These are phyloP conservation scores for Quercus ilex DNA, from an alignment of 306 rosid genomes.

Conservation along the genomic window DNA sequence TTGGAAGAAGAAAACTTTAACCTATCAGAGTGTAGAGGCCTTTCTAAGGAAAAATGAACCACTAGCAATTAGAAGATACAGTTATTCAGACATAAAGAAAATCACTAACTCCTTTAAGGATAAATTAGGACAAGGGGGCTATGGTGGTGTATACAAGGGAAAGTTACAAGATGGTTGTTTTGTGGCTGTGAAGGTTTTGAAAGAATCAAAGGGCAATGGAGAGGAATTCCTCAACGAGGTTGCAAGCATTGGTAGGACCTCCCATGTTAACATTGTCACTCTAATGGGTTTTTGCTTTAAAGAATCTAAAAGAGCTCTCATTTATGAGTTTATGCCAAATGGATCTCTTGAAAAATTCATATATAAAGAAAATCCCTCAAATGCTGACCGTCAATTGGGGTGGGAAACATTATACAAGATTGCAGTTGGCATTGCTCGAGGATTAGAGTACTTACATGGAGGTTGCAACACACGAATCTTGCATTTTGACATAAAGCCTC, in stretches of 20 bases:
- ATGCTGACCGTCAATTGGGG: neutral
- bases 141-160: conserved; percentile 34
- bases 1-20: neutral
- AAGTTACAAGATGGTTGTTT: conserved; percentile 10
- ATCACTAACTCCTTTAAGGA: conserved; percentile 25
- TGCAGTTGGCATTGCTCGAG: conserved; percentile 26
- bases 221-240: conserved; percentile 43
- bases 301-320: conserved; percentile 21
- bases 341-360: conserved; percentile 31
- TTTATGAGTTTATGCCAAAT: conserved; percentile 32
- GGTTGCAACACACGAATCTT: conserved; percentile 20
- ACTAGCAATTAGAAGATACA: conserved; percentile 21
- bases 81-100: conserved; percentile 22
- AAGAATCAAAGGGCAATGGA: conserved; percentile 17
- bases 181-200: conserved; percentile 41
- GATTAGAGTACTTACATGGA: conserved; percentile 22
- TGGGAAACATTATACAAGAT: conserved; percentile 17
- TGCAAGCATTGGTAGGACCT: conserved; percentile 29
- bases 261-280: conserved; percentile 28
- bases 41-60: neutral
- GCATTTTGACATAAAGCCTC: conserved; percentile 33
- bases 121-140: conserved; percentile 44
- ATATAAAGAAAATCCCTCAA: neutral
- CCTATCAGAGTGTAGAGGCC: neutral
- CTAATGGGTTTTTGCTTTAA: conserved; percentile 27